These are phyloP conservation scores for Monosporascus sp. DNA, from an alignment of 2,329 filamentous ascomycete species.

Conservation along the genomic window DNA sequence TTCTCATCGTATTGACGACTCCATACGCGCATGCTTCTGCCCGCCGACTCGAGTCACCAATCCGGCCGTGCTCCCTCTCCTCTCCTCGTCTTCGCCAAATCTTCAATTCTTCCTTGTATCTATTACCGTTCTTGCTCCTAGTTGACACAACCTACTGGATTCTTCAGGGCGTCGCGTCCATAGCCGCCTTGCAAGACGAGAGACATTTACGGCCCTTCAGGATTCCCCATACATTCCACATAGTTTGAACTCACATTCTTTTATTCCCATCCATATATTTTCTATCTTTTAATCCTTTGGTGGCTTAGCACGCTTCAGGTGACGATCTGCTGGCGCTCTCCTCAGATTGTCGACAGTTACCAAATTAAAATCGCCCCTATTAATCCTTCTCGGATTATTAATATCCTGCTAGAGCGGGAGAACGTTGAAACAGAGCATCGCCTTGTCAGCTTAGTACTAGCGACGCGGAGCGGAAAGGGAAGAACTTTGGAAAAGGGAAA, in stretches of 20 bases:
- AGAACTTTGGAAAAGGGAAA: constrained; percentile 20
- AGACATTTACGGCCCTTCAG: constrained; percentile 12
- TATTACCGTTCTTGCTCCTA: constrained; percentile 10
- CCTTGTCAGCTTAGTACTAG: background rate
- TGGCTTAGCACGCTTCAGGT: background rate
- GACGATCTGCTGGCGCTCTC: background rate
- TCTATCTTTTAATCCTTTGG: background rate
- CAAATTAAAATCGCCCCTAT: constrained; percentile 10
- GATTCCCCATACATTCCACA: constrained; percentile 16
- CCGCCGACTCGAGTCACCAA: background rate
- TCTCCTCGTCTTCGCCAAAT: constrained; percentile 6
- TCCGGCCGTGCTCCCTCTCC: constrained; percentile 12
- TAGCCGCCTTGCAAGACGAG: constrained; percentile 17
- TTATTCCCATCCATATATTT: background rate
- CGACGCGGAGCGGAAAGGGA: constrained; percentile 16
- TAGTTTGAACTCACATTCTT: background rate
- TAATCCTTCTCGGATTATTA: constrained; percentile 2
- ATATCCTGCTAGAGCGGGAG: constrained; percentile 2
- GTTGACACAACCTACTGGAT: constrained; percentile 5
- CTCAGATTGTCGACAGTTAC: background rate
- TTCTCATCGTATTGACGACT: constrained; percentile 14
- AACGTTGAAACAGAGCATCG: background rate
- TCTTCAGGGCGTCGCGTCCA: constrained; percentile 16
- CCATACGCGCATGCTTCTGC: background rate
- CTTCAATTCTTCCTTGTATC: constrained; percentile 11